phyloP scores from a whole-genome alignment of 345 rosid genomes.

The Camelina laxa region DNA sequence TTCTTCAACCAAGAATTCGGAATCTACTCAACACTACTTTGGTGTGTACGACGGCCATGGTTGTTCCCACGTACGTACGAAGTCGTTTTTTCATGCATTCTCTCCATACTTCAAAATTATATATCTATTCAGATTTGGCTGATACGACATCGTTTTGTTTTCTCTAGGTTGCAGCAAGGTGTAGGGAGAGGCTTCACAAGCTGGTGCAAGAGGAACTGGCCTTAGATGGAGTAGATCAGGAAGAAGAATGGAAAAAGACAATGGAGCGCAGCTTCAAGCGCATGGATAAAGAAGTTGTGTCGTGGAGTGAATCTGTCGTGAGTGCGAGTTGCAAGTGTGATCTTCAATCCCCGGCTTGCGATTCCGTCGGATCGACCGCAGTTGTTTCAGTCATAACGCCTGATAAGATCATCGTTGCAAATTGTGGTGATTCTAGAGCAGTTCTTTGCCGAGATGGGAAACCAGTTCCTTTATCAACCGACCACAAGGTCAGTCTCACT shows the following conservation, averaged over 20 bases:
- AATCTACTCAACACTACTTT: conserved; percentile 52
- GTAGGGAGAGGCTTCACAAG: conserved; percentile 66
- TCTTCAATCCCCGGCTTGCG: conserved; percentile 63
- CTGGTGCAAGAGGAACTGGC: conserved; percentile 52
- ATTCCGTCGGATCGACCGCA: conserved; percentile 86
- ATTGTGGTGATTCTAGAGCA: conserved; percentile 93
- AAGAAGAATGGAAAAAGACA: conserved; percentile 49
- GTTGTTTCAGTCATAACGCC: conserved; percentile 69
- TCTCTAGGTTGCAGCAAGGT: conserved; percentile 59
- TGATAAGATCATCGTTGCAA: conserved; percentile 70
- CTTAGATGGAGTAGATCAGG: conserved; percentile 18
- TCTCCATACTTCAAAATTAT: too few relatives aligned
- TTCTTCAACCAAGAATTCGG: conserved; percentile 3
- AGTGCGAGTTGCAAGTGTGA: conserved; percentile 57
- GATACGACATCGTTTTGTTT: neutral
- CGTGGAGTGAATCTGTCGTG: conserved; percentile 18
- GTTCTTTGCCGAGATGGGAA: conserved; percentile 75
- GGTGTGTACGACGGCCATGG: conserved; percentile 83
- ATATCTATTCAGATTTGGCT: too few relatives aligned
- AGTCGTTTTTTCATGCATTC: neutral
- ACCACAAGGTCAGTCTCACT: conserved; percentile 66
- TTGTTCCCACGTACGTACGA: conserved; percentile 65
- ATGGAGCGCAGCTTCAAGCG: conserved; percentile 66
- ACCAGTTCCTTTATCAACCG: conserved; percentile 69
- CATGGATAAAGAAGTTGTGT: conserved; percentile 61